Base-by-base conservation (phyloP, 2,329 filamentous ascomycete genomes). In the Lachnellula willkommii region DNA sequence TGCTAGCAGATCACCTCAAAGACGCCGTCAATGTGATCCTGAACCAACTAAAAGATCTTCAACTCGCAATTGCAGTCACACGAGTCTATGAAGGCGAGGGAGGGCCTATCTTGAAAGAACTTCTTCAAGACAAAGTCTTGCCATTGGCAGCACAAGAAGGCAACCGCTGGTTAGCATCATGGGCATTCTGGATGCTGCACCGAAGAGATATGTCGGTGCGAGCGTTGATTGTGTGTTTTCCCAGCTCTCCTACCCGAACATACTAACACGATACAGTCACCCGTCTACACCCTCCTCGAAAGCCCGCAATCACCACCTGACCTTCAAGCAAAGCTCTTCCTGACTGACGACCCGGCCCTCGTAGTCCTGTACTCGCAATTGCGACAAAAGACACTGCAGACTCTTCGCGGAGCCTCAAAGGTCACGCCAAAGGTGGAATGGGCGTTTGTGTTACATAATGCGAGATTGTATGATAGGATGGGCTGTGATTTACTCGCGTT, bases 141-240 rank as follows among this genome's bases (percentile, higher is more conserved):
- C 82, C 85, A 0, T 74, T 89, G 59, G 94, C 94, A 17, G 84
- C 88, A 0, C 80, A 84, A 42, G 85, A 93, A 60, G 90, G 90
- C 2, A 93, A 99, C 68, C 81, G 93, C 55, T 99, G 94, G 93
- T 82, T 96, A 56, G 89, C 92, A 11, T 94, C 89, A 0, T 99
- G 94, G 94, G 89, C 90, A 2, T 96, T 96, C 69, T 95, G 90
- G 87, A 89, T 96, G 79, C 78, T 97, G 5, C 84, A 84, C 39
- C 82, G 88, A 60, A 83, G 86, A 58, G 89, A 95, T 63, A 88
- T 91, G 77, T 89, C 93, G 5, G 90, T 96, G 6, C 83, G 89
- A 52, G 84, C 88, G 6, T 76, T 99, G 3, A 87, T 95, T 63
- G 87, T 90, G 73, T 77, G 85, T 69, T 15, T 39, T 42, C 15